Base-by-base conservation (phyloP, 768 basidiomycete genomes). In the Trametes cubensis region DNA sequence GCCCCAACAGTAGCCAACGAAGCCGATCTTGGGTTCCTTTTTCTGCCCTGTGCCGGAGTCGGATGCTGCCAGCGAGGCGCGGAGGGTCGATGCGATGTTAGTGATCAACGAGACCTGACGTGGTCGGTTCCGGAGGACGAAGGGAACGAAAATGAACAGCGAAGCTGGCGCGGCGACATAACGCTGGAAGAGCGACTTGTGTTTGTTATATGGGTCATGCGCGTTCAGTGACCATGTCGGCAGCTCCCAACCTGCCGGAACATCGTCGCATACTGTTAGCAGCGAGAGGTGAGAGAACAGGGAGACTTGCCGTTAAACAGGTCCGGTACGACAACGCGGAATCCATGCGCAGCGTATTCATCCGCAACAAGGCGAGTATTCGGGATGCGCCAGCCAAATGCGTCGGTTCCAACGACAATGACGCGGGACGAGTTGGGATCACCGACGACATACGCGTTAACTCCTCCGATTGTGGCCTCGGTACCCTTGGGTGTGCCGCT, bases 1-100 rank as follows among this genome's bases (percentile, higher is more conserved):
- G 53, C 67, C 67, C 61, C 64, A 68, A 62, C 67, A 68, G 64
- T 61, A 68, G 42, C 67, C 67, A 26, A 61, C 60, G 54, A 63
- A 63, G 14, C 67, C 67, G 49, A 68, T 46, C 57, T 61, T 34
- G 10, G 34, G 34, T 65, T 18, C 62, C 58, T 46, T 17, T 20
- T n/a, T 34, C 34, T 62, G 60, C 38, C 15, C 30, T 21, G 46
- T 41, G 26, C 55, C 47, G 34, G 42, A 25, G 53, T 23, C 26
- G 6, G 47, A 3, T 4, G 28, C 8, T 14, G 17, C 18, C 34
- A 10, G 34, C 11, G 34, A 34, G 34, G 34, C 66, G 63, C 39
- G 34, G 34, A 67, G 58, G 34, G 48, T 48, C 23, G 56, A n/a
- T 20, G 61, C 50, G 28, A 67, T 30, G 2, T 26, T 38, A 51